Base-by-base conservation (phyloP, 805 yeast species). In the Geotrichum ghanense region DNA sequence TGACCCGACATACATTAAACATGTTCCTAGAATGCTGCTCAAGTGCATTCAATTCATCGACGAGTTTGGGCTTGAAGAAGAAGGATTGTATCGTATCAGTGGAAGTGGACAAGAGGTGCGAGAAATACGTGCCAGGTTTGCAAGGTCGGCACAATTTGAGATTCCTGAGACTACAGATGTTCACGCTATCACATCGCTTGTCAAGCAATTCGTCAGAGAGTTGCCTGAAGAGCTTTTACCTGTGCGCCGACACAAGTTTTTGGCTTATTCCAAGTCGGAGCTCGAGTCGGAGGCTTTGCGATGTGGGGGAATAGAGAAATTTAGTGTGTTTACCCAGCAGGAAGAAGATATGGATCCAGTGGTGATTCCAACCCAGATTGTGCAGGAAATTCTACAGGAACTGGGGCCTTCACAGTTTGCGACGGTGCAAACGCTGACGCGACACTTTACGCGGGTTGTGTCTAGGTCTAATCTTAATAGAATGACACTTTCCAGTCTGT, bases 41-140 rank as follows among this genome's bases (percentile, higher is more conserved):
- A 51, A 46, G 40, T 50, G 53, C 31, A 27, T 54, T 22, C 37
- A 37, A 19, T 57, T 49, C 44, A 43, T 62, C 19, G 45, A 51
- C 43, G 39, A 46, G 22, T 41, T 57, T 26, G 62, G 60, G 2
- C 42, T 61, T 10, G 37, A 49, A 12, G 65, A 61, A 46, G 62
- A 62, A 40, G 66, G 65, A 2, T 39, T 61, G 1, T 62, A 60
- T 47, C 46, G 66, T 41, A 45, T 60, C 14, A 52, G 60, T 25
- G 65, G 64, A 12, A 45, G 60, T 22, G 50, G 50, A 2, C 45
- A 49, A 9, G 55, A 53, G 6, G 50, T 62, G 19, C 51, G 53
- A 34, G 45, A 48, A 2, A 48, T 61, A 7, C 48, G 51, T 31
- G 45, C 50, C 19, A 50, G 48, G 17, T 51, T 61, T 45, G 47